Base-by-base conservation (phyloP, 768 basidiomycete species). In the Tulasnella sp. region DNA sequence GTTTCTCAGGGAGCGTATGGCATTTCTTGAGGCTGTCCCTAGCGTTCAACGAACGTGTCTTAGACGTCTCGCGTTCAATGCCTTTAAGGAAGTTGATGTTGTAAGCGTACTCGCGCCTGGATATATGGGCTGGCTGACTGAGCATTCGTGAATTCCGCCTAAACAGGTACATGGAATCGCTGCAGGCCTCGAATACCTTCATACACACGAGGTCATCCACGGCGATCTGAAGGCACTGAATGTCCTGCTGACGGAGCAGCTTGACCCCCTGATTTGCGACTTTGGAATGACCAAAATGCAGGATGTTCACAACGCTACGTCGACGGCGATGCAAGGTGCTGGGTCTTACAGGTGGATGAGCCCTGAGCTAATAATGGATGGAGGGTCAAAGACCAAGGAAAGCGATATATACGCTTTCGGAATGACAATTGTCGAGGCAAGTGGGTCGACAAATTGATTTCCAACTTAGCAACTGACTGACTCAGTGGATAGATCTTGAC, bases 341-440 rank as follows among this genome's bases (percentile, higher is more conserved):
- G 49, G 49, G 27, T 22, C 49, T 24, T 30, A 22, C 49, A 19
- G 49, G 29, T 51, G 49, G 49, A 19, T 22, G 27, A 30, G 22
- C 29, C 49, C 49, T 17, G 49, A 51, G 29, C 27, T 51, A 30
- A n/a, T n/a, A n/a, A 22, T 19, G 49, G 19, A 51, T 30, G 27
- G 27, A 10, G 49, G 17, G 29, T n/a, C 49, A 9, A 51, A 51
- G 27, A 25, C 49, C 17, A 10, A 11, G 17, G 29, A 51, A 19
- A 24, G 21, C 8, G 49, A 51, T 30, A 30, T 51, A 10, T 51
- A 51, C 27, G 49, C 49, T 19, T 51, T 51, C 27, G 49, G 10
- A 11, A 51, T 51, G 49, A 51, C 49, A n/a, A 27, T 51, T n/a
- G 49, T 51, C 9, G 49, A 51, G 49, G 49, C 27, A 4, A 30